Evolutionary conservation across 2,329 filamentous ascomycete species (phyloP).

Genomic region (Aspergillus quadrilineatus): DNA sequence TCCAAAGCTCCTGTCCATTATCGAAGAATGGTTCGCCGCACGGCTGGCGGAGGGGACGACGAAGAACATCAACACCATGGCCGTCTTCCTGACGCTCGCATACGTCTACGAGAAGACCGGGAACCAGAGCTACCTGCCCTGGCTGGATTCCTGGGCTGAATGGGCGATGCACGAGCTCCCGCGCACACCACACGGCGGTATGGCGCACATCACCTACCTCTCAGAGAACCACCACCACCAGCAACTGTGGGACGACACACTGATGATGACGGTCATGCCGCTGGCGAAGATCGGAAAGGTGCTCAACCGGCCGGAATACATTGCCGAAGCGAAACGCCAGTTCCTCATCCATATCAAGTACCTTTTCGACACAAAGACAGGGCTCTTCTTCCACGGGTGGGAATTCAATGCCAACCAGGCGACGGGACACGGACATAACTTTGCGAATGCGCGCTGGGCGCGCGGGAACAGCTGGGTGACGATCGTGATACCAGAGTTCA

Average conservation of each 20-base stretch:
- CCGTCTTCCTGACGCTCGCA: slow-evolving; percentile 71
- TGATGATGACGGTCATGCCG: slow-evolving; percentile 85
- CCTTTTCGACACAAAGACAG: slow-evolving; percentile 68
- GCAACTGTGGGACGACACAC: slow-evolving; percentile 80
- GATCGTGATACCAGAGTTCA: slow-evolving; percentile 78
- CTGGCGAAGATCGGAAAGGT: slow-evolving; percentile 76
- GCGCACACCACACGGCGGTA: slow-evolving; percentile 67
- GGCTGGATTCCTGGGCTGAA: slow-evolving; percentile 78
- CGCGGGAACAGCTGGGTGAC: slow-evolving; percentile 68
- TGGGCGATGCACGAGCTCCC: slow-evolving; percentile 78
- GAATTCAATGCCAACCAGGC: slow-evolving; percentile 56
- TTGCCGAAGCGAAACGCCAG: slow-evolving; percentile 74
- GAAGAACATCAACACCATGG: slow-evolving; percentile 86
- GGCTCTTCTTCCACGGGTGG: slow-evolving; percentile 81
- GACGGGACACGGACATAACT: slow-evolving; percentile 58
- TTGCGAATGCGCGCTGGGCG: slow-evolving; percentile 57
- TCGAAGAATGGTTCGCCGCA: slow-evolving; percentile 70
- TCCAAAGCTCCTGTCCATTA: slow-evolving; percentile 59
- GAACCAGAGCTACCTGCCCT: slow-evolving; percentile 68
- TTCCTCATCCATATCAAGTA: slow-evolving; percentile 78
- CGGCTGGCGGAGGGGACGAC: slow-evolving; percentile 70
- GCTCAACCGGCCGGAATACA: slow-evolving; percentile 67
- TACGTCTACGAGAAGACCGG: slow-evolving; percentile 74
- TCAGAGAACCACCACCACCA: slow-evolving; percentile 68
- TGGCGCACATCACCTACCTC: slow-evolving; percentile 75